These are phyloP conservation scores for Pichia kluyveri DNA, from an alignment of 805 yeast species.

Conservation along the genomic window DNA sequence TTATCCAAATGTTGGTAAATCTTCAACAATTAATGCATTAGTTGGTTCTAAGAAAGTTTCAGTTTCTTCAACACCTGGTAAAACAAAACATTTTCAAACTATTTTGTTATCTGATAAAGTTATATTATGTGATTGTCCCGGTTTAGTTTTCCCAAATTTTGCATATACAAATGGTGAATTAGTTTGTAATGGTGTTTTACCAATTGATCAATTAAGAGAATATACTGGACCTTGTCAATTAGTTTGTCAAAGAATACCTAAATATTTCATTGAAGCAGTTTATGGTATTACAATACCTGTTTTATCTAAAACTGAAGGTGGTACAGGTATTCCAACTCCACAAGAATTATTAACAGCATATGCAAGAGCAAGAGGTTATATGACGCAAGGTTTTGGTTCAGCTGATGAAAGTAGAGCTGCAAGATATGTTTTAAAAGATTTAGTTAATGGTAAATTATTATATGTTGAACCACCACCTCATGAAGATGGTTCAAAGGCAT, in stretches of 20 bases:
- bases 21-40: slow-evolving; percentile 95
- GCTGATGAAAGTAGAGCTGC: slow-evolving; percentile 96
- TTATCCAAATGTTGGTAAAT: slow-evolving; percentile 77
- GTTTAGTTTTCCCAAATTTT: slow-evolving; percentile 95
- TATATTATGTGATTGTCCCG: slow-evolving; percentile 95
- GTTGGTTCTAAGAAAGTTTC: slow-evolving; percentile 97
- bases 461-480: slow-evolving; percentile 86
- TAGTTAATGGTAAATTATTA: slow-evolving; percentile 83
- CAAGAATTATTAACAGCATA: slow-evolving; percentile 84
- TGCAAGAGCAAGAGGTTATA: slow-evolving; percentile 93
- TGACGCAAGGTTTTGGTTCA: slow-evolving; percentile 94
- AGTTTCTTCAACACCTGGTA: slow-evolving; percentile 97
- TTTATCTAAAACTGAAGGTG: slow-evolving; percentile 75
- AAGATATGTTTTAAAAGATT: slow-evolving; percentile 85
- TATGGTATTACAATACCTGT: slow-evolving; percentile 87
- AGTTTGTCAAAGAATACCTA: slow-evolving; percentile 84
- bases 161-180: slow-evolving; percentile 94
- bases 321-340: slow-evolving; percentile 81
- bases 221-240: slow-evolving; percentile 80
- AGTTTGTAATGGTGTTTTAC: slow-evolving; percentile 97
- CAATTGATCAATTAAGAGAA: slow-evolving; percentile 94
- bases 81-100: slow-evolving; percentile 97
- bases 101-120: slow-evolving; percentile 76
- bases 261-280: slow-evolving; percentile 77
- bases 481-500: slow-evolving; percentile 44